A percentile compares a stretch with the other conserved stretches of the same genome.
Evolutionary conservation across 495 filamentous ascomycete genomes (phyloP).

Genomic region (Pseudoneurospora amorphoporcata): DNA sequence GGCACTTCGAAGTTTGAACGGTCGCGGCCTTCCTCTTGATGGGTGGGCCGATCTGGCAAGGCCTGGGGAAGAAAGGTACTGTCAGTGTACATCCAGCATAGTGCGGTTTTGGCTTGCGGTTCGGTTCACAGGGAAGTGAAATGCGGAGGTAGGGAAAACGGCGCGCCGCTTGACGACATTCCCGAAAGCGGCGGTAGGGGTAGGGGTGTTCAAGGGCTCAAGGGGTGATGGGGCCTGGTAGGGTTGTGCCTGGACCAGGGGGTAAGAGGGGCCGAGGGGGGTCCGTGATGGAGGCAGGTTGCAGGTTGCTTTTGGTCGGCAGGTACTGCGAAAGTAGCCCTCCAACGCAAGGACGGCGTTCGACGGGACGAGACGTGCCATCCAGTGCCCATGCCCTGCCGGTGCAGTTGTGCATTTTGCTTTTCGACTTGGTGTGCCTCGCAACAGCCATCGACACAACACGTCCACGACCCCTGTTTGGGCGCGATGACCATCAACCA

Average conservation of each 20-base stretch:
- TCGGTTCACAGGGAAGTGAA: slow-evolving; percentile 11
- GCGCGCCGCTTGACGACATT: slow-evolving; percentile 24
- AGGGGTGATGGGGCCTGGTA: not conserved
- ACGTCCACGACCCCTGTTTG: not conserved
- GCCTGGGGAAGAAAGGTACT: not conserved
- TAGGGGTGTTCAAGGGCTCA: not conserved
- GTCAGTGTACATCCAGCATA: not conserved
- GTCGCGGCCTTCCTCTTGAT: not conserved
- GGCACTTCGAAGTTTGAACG: not conserved
- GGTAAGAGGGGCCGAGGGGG: not conserved
- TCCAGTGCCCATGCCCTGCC: not conserved
- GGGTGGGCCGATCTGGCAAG: slow-evolving; percentile 13
- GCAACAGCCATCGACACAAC: not conserved
- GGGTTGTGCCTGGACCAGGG: slow-evolving; percentile 2
- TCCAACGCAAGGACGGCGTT: not conserved
- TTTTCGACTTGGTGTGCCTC: not conserved
- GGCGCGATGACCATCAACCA: not conserved
- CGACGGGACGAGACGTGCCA: not conserved
- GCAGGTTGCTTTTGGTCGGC: not conserved
- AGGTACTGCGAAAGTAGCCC: not conserved
- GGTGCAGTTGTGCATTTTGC: not conserved
- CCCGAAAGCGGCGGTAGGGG: slow-evolving; percentile 16
- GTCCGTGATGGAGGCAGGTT: not conserved
- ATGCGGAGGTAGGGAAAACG: slow-evolving; percentile 23
- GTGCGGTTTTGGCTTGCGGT: slow-evolving; percentile 5